A percentile compares a stretch with the other conserved stretches of the same genome.
These are phyloP conservation scores for Venturiaceae sp. DNA, from an alignment of 2,329 filamentous ascomycete genomes.

Conservation along the genomic window DNA sequence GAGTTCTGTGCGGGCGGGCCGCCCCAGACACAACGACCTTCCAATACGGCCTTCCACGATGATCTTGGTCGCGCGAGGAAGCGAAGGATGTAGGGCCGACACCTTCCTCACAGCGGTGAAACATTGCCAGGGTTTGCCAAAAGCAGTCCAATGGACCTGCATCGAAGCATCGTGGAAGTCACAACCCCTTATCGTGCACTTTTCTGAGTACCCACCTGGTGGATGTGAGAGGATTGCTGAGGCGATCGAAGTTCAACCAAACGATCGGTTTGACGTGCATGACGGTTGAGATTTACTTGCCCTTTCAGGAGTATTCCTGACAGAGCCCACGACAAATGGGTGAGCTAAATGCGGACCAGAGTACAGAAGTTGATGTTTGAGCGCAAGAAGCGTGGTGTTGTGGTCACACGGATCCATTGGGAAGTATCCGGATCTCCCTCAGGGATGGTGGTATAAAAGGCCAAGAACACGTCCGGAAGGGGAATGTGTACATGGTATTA, in stretches of 20 bases:
- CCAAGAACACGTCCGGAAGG: neutral
- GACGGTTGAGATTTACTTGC: neutral
- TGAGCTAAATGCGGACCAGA: neutral
- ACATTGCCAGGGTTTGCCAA: neutral
- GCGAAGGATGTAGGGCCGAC: neutral
- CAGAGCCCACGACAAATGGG: neutral
- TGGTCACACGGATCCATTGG: neutral
- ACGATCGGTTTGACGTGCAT: neutral
- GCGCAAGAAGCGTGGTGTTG: neutral
- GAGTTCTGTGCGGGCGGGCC: neutral
- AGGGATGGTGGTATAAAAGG: neutral
- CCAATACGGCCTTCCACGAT: neutral
- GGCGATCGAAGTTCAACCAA: no score
- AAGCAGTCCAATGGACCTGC: neutral
- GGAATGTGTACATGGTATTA: neutral
- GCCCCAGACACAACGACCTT: neutral
- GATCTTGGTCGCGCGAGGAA: neutral
- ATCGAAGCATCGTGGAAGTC: neutral
- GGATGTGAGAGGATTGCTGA: neutral
- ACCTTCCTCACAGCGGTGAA: neutral
- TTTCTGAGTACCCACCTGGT: neutral
- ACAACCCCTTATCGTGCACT: neutral
- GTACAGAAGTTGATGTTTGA: neutral
- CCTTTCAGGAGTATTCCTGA: neutral
- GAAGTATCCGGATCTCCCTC: neutral